These are phyloP conservation scores for Boletus coccyginus DNA, from an alignment of 768 basidiomycete species.

Conservation along the genomic window DNA sequence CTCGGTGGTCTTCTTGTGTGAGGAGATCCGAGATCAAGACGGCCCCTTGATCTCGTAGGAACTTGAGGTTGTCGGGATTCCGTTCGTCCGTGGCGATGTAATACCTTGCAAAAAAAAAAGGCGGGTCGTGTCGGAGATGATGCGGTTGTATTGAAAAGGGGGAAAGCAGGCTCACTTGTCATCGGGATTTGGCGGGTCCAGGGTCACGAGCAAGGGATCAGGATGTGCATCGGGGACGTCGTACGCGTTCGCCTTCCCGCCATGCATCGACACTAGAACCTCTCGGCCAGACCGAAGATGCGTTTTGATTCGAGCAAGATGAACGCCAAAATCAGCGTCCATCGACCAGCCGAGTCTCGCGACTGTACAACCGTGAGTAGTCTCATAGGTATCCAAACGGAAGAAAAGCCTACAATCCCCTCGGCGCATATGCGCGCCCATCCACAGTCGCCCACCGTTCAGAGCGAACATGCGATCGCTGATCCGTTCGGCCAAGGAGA, in stretches of 20 bases:
- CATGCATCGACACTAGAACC: slow-evolving; percentile 20
- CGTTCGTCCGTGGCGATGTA: slow-evolving; percentile 46
- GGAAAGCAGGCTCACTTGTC: slow-evolving; percentile 17
- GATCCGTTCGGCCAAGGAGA: slow-evolving; percentile 31
- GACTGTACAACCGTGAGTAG: slow-evolving; percentile 18
- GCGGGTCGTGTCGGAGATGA: not conserved
- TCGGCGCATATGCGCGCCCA: slow-evolving; percentile 45
- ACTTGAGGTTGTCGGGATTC: slow-evolving; percentile 28
- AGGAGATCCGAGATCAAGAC: slow-evolving; percentile 42
- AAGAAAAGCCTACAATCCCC: slow-evolving; percentile 38
- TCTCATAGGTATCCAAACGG: not conserved
- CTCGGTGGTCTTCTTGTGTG: slow-evolving; percentile 38
- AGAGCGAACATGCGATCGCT: slow-evolving; percentile 30
- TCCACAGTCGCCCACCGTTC: slow-evolving; percentile 36
- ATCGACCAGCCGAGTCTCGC: slow-evolving; percentile 32
- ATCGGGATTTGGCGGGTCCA: slow-evolving; percentile 23
- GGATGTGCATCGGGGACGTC: slow-evolving; percentile 21
- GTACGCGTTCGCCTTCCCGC: slow-evolving; percentile 13
- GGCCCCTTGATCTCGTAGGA: slow-evolving; percentile 35
- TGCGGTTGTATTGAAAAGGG: no score
- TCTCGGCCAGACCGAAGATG: slow-evolving; percentile 21
- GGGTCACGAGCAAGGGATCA: slow-evolving; percentile 17
- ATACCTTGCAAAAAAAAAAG: slow-evolving; percentile 18
- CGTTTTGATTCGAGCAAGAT: slow-evolving; percentile 33
- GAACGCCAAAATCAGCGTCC: slow-evolving; percentile 31